These are phyloP conservation scores for Ceratobasidium theobromae DNA, from an alignment of 1,284 basidiomycete genomes.

Conservation along the genomic window DNA sequence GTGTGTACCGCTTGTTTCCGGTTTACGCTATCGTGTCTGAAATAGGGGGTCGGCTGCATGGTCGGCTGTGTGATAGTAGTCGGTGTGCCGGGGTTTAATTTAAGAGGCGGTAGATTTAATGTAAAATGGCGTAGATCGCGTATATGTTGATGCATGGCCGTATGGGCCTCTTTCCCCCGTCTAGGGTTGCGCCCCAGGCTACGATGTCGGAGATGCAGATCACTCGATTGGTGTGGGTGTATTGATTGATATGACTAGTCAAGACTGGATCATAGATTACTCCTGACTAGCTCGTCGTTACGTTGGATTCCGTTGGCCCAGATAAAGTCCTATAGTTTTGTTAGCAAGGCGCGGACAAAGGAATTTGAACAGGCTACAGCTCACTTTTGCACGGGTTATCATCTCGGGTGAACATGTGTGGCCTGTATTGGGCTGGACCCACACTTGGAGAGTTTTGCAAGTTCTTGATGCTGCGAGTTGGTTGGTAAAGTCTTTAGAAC, in stretches of 20 bases:
- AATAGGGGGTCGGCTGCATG: no score
- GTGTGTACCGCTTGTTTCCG: no score
- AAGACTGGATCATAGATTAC: neutral
- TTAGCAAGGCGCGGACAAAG: neutral
- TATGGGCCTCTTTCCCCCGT: no score
- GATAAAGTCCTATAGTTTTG: constrained; percentile 7
- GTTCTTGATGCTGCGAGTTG: constrained; percentile 36
- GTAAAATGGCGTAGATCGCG: no score
- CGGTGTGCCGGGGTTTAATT: no score
- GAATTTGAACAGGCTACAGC: neutral
- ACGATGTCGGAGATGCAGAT: no score
- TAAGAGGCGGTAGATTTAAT: no score
- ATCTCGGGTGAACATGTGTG: constrained; percentile 46
- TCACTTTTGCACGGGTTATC: constrained; percentile 38
- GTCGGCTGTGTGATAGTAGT: no score
- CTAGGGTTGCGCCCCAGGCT: no score
- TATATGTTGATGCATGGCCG: no score
- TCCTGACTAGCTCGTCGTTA: neutral
- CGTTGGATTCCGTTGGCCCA: constrained; percentile 2
- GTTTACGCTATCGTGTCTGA: no score
- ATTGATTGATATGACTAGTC: neutral
- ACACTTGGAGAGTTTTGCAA: constrained; percentile 41
- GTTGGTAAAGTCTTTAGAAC: constrained; percentile 38
- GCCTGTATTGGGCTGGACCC: constrained; percentile 44
- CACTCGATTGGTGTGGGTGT: no score